phyloP scores from a whole-genome alignment of 352 stramenopile species.

The Phytophthora palmivora region DNA sequence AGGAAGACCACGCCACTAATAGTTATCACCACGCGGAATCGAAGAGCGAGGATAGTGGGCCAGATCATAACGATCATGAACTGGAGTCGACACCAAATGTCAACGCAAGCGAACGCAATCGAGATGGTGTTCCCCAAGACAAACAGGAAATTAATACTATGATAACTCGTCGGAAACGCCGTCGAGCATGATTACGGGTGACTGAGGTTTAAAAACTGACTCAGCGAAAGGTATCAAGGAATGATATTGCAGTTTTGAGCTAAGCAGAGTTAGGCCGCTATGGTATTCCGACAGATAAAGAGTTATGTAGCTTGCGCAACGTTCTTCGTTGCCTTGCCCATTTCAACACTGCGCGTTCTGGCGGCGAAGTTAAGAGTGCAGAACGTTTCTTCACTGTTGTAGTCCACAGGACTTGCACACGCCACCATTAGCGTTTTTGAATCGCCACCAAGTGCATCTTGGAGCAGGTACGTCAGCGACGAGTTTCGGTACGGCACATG shows the following conservation, averaged over 20 bases:
- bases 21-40: constrained; percentile 18
- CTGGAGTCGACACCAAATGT: neutral
- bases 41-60: constrained; percentile 14
- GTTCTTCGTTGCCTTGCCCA: constrained; percentile 91
- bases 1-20: constrained; percentile 2
- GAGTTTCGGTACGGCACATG: constrained; percentile 96
- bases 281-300: constrained; percentile 5
- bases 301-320: constrained; percentile 47
- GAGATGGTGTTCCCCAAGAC: neutral
- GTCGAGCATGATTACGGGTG: constrained; percentile 22
- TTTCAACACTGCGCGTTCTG: constrained; percentile 86
- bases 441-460: constrained; percentile 92
- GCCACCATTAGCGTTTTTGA: constrained; percentile 96
- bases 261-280: constrained; percentile 7
- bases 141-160: constrained; percentile 40
- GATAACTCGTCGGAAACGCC: constrained; percentile 41
- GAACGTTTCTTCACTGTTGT: constrained; percentile 93
- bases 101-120: constrained; percentile 5
- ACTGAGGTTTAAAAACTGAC: neutral
- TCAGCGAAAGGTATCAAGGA: constrained; percentile 20
- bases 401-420: constrained; percentile 88
- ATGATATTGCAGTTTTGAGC: constrained; percentile 21
- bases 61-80: constrained; percentile 15
- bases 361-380: constrained; percentile 94
- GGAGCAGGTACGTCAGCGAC: constrained; percentile 94